phyloP scores from a whole-genome alignment of 139 green algal species.

The Yamagishiella unicocca region DNA sequence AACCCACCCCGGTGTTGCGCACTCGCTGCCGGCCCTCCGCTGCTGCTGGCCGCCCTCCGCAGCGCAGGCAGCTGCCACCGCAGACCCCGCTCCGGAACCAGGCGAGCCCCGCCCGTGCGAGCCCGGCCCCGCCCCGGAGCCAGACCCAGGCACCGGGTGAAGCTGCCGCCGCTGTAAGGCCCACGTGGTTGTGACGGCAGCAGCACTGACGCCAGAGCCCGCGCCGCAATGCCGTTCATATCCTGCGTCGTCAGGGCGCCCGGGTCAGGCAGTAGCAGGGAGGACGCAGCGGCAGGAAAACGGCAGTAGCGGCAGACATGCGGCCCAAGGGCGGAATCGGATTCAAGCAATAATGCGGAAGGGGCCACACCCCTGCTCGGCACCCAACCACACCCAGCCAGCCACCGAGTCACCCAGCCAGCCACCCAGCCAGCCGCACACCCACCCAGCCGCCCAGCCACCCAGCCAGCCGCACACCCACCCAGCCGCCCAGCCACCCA shows the following conservation, averaged over 20 bases:
- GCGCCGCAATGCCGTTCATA: constrained; percentile 80
- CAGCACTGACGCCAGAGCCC: constrained; percentile 65
- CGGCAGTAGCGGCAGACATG: neutral
- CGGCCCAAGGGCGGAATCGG: neutral
- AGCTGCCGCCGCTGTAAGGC: neutral
- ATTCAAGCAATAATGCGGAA: too few relatives aligned
- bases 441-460: neutral
- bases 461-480: neutral
- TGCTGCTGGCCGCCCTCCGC: neutral
- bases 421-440: too few relatives aligned
- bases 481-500: neutral
- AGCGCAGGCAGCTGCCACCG: constrained; percentile 23
- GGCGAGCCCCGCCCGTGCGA: too few relatives aligned
- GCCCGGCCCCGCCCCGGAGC: neutral
- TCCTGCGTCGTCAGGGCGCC: constrained; percentile 63
- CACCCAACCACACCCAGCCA: too few relatives aligned
- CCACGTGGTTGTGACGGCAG: constrained; percentile 59
- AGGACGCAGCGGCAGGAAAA: too few relatives aligned
- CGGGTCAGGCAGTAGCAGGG: too few relatives aligned
- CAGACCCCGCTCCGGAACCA: too few relatives aligned
- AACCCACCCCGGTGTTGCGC: too few relatives aligned
- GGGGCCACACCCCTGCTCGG: too few relatives aligned
- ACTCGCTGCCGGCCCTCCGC: neutral
- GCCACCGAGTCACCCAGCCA: too few relatives aligned
- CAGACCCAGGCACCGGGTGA: neutral